Evolutionary conservation across 1,284 basidiomycete genomes (phyloP).

Genomic region (Cerrena zonata): DNA sequence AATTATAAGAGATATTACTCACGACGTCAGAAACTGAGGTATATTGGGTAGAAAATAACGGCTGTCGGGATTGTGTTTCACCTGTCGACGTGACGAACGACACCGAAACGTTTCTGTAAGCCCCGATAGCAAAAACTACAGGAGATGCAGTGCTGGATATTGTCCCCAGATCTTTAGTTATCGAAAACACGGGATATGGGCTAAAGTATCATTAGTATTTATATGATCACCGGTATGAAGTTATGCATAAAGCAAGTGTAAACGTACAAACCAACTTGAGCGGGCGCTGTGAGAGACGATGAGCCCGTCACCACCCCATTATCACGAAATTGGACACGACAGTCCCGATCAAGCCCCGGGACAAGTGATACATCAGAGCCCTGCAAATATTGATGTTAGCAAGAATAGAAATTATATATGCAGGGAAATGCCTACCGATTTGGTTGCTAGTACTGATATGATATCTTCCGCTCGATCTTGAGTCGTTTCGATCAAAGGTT

Average conservation of each 20-base stretch:
- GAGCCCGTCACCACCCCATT: neutral
- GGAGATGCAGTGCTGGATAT: constrained; percentile 16
- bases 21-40: constrained; percentile 14
- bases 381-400: too few species aligned
- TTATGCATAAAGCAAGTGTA: too few species aligned
- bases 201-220: too few species aligned
- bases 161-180: constrained; percentile 19
- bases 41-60: constrained; percentile 23
- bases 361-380: neutral
- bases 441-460: neutral
- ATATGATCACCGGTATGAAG: too few species aligned
- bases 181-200: constrained; percentile 16
- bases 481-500: constrained; percentile 13
- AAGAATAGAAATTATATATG: too few species aligned
- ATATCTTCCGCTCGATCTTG: constrained; percentile 20
- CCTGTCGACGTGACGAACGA: constrained; percentile 15
- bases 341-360: neutral
- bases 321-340: neutral
- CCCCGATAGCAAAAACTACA: constrained; percentile 21
- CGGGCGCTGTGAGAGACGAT: too few species aligned
- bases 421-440: neutral
- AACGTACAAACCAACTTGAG: too few species aligned
- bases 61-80: constrained; percentile 15
- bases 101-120: constrained; percentile 20
- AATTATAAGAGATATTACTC: too few species aligned